Evolutionary conservation across 1,284 basidiomycete genomes (phyloP).

Genomic region (Entoloma clypeatum): DNA sequence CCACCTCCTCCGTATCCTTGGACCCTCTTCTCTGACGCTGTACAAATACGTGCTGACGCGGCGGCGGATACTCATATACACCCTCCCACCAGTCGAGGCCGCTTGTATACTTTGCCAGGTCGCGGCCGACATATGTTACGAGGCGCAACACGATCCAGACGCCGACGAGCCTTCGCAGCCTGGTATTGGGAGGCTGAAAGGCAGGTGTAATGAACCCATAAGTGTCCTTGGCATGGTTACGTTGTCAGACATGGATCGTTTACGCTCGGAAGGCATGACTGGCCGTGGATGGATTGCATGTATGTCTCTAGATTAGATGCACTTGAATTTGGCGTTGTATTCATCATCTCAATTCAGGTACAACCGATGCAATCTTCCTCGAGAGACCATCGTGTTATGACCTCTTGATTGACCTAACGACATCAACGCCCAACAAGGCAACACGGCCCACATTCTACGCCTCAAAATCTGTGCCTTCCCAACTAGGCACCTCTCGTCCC

Average conservation of each 20-base stretch:
- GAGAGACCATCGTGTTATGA: conserved; percentile 76
- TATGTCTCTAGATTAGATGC: conserved; percentile 25
- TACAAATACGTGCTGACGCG: conserved; percentile 75
- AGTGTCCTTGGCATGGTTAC: conserved; percentile 75
- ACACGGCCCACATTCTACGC: conserved; percentile 62
- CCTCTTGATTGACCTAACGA: conserved; percentile 71
- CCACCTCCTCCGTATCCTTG: conserved; percentile 67
- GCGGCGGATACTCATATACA: conserved; percentile 69
- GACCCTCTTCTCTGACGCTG: conserved; percentile 69
- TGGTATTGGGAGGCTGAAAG: conserved; percentile 30
- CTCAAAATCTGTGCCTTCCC: conserved; percentile 42
- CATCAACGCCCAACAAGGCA: conserved; percentile 53
- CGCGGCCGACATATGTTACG: conserved; percentile 67
- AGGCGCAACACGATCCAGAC: conserved; percentile 34
- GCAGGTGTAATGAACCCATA: conserved; percentile 49
- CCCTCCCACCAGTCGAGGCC: conserved; percentile 70
- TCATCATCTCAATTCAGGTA: conserved; percentile 37
- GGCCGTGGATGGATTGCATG: conserved; percentile 79
- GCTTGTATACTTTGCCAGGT: conserved; percentile 74
- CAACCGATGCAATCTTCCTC: conserved; percentile 76
- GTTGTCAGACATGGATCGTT: conserved; percentile 60
- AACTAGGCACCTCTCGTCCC: conserved; percentile 33
- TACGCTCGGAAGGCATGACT: conserved; percentile 49
- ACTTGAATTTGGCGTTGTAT: neutral
- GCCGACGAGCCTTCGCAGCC: conserved; percentile 3